Percentiles rank a stretch among this genome's conserved stretches.
Conservation (phyloP, 108 stramenopile species). For the Nannochloropsis salina region DNA sequence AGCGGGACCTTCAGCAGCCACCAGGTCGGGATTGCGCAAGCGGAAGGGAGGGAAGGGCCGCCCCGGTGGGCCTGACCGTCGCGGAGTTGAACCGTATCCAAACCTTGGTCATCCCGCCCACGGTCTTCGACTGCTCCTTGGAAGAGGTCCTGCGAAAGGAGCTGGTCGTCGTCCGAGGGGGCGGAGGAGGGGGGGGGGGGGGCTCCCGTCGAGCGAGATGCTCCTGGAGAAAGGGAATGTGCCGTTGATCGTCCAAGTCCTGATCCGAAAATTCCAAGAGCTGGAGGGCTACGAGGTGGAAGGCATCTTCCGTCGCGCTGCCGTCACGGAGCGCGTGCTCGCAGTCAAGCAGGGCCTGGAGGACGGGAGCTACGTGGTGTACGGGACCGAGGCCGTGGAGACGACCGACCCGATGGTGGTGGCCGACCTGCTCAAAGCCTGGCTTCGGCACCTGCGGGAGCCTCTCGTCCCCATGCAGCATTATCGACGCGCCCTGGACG, state of each 20-base stretch:
- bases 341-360: neutral
- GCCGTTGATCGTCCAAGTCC: neutral
- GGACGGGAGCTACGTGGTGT: slow-evolving; percentile 10
- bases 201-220: neutral
- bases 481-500: neutral
- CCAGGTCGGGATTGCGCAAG: neutral
- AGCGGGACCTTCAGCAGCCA: neutral
- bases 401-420: neutral
- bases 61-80: neutral
- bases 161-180: neutral
- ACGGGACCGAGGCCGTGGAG: neutral
- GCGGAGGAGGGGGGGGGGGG: neutral
- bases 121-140: neutral
- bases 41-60: neutral
- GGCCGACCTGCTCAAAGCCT: neutral
- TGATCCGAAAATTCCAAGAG: neutral
- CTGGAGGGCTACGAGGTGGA: neutral
- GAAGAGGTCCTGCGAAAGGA: neutral
- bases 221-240: neutral
- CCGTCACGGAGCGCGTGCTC: neutral
- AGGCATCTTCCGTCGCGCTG: slow-evolving; percentile 1
- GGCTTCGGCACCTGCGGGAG: neutral
- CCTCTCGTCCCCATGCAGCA: neutral
- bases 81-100: neutral
- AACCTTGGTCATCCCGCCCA: neutral